Evolutionary conservation across 495 filamentous ascomycete species (phyloP).

Genomic region (Thermochaetoides thermophila): DNA sequence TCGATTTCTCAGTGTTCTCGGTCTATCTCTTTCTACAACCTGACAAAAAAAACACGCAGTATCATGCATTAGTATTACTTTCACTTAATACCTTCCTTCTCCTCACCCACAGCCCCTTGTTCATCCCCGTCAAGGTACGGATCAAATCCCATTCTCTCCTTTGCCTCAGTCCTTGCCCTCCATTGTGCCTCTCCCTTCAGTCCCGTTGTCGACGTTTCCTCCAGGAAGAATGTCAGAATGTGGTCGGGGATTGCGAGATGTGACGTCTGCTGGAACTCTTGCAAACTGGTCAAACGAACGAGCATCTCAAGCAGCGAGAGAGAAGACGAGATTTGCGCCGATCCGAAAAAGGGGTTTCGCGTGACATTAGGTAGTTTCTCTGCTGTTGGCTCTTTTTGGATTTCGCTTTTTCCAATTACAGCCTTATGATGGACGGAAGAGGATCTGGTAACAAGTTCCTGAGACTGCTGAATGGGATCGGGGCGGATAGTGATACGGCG

Average conservation of each 20-base stretch:
- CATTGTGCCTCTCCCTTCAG: constrained; percentile 55
- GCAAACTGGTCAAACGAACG: constrained; percentile 80
- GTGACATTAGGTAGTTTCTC: too few species aligned
- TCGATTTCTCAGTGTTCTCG: too few species aligned
- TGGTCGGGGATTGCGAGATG: constrained; percentile 93
- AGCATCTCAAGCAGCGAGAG: constrained; percentile 91
- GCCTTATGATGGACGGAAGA: too few species aligned
- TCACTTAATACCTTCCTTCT: too few species aligned
- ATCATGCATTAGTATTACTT: too few species aligned
- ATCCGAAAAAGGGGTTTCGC: too few species aligned
- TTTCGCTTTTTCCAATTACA: too few species aligned
- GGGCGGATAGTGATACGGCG: constrained; percentile 24
- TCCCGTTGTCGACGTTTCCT: constrained; percentile 62
- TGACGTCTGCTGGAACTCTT: constrained; percentile 89
- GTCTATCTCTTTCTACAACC: too few species aligned
- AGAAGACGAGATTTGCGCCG: constrained; percentile 63
- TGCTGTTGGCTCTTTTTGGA: constrained; percentile 10
- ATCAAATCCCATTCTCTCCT: constrained; percentile 70
- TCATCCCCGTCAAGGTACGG: too few species aligned
- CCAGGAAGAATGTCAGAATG: constrained; percentile 83
- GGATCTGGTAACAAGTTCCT: constrained; percentile 7
- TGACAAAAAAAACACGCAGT: too few species aligned
- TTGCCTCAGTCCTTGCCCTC: constrained; percentile 54
- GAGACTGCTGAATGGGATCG: constrained; percentile 15
- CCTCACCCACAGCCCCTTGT: too few species aligned